Conservation (phyloP, 495 filamentous ascomycete species). For the Hypoxylon rickii region DNA sequence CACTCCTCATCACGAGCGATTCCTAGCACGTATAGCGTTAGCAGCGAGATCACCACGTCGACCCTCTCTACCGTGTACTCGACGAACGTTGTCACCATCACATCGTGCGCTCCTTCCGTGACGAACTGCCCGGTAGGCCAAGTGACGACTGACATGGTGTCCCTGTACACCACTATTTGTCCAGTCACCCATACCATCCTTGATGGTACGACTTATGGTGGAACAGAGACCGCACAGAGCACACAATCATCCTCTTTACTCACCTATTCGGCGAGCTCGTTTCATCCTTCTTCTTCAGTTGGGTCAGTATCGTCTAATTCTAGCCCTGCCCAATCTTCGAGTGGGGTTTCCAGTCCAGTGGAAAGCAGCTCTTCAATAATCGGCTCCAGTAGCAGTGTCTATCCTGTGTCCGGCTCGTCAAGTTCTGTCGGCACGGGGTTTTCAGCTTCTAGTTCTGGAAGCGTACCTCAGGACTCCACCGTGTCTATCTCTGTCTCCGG, state of each 20-base stretch:
- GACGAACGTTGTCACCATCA: conserved; percentile 50
- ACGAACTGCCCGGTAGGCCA: conserved; percentile 59
- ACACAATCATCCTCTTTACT: background rate
- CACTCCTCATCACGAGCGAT: conserved; percentile 17
- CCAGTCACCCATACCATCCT: conserved; percentile 45
- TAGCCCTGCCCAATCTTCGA: background rate
- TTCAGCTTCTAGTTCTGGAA: conserved; percentile 16
- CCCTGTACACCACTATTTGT: conserved; percentile 50
- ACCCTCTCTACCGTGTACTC: conserved; percentile 37
- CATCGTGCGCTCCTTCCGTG: conserved; percentile 57
- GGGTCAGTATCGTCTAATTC: conserved; percentile 10
- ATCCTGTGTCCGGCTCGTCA: background rate
- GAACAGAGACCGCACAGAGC: conserved; percentile 4
- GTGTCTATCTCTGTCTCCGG: background rate
- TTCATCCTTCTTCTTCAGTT: background rate
- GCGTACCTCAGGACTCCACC: conserved; percentile 20
- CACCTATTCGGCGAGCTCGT: conserved; percentile 7
- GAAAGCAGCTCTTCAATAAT: background rate
- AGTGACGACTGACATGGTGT: conserved; percentile 42
- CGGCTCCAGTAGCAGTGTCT: conserved; percentile 3
- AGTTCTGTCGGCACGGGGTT: conserved; percentile 17
- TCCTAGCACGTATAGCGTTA: conserved; percentile 39
- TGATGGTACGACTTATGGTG: conserved; percentile 36
- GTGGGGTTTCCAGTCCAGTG: conserved; percentile 2
- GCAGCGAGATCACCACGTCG: conserved; percentile 38